Percentiles rank a stretch among this genome's conserved stretches.
Evolutionary conservation across 2,329 filamentous ascomycete species (phyloP).

Genomic region (Lecanosticta acicola): DNA sequence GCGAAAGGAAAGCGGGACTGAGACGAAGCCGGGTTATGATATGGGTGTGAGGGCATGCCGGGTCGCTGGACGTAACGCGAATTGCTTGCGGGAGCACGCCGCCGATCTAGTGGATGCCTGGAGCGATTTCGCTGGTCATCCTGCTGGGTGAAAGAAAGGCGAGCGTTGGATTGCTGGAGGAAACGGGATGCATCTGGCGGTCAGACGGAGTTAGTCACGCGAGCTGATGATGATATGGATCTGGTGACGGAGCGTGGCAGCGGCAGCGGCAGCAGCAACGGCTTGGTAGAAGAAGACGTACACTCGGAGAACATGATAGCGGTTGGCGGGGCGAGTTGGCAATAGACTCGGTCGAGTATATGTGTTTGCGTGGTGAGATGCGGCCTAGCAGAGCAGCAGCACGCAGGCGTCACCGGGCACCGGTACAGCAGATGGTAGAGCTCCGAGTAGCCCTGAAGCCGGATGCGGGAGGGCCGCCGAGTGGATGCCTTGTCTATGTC

Average conservation of each 20-base stretch:
- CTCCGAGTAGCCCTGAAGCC: background rate
- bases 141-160: conserved; percentile 64
- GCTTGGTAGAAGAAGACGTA: conserved; percentile 47
- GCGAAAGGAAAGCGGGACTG: conserved; percentile 73
- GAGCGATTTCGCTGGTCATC: conserved; percentile 36
- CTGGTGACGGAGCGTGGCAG: conserved; percentile 25
- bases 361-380: background rate
- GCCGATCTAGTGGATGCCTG: conserved; percentile 45
- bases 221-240: conserved; percentile 21
- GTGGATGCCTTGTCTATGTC: background rate
- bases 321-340: background rate
- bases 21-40: conserved; percentile 65
- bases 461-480: conserved; percentile 1
- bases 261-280: conserved; percentile 28
- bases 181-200: conserved; percentile 86
- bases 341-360: no score
- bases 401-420: background rate
- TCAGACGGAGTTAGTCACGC: conserved; percentile 39
- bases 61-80: conserved; percentile 46
- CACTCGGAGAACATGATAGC: conserved; percentile 65
- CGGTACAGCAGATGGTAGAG: background rate
- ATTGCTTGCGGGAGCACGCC: conserved; percentile 36
- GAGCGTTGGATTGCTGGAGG: conserved; percentile 91
- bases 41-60: conserved; percentile 62
- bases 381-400: no score